Evolutionary conservation across 2,329 filamentous ascomycete species (phyloP).

Genomic region (Fusarium hainanense): DNA sequence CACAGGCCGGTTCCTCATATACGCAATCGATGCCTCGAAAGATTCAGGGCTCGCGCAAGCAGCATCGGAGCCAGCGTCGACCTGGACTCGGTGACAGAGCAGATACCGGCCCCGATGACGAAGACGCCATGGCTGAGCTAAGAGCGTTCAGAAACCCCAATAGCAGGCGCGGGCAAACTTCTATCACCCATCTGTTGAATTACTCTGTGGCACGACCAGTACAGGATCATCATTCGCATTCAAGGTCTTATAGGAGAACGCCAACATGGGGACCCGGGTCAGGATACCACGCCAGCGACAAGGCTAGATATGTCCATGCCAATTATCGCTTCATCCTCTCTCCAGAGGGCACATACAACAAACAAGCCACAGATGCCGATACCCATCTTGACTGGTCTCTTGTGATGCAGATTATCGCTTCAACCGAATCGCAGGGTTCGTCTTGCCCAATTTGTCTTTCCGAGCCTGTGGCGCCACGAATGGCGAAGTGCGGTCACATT

Average conservation of each 20-base stretch:
- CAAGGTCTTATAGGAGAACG: constrained; percentile 73
- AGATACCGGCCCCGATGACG: constrained; percentile 68
- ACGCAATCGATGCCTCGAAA: constrained; percentile 70
- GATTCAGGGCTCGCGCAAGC: constrained; percentile 79
- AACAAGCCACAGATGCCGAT: constrained; percentile 87
- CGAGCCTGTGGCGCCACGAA: constrained; percentile 90
- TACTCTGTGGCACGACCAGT: constrained; percentile 83
- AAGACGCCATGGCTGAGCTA: constrained; percentile 89
- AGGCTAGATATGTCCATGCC: constrained; percentile 89
- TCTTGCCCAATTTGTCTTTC: constrained; percentile 96
- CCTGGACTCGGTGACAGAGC: constrained; percentile 62
- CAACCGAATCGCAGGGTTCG: constrained; percentile 85
- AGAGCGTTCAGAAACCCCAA: constrained; percentile 66
- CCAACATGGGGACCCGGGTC: constrained; percentile 87
- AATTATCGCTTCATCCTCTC: constrained; percentile 98
- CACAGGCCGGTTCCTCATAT: constrained; percentile 49
- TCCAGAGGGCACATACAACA: constrained; percentile 80
- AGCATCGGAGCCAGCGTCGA: constrained; percentile 84
- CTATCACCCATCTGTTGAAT: constrained; percentile 96
- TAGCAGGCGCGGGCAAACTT: constrained; percentile 91
- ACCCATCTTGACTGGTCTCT: constrained; percentile 90
- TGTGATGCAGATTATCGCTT: constrained; percentile 91
- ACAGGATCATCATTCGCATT: constrained; percentile 64
- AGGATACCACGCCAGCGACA: constrained; percentile 90
- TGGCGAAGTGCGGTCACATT: constrained; percentile 97